Evolutionary conservation across 371 early-diverging fungal species (phyloP), one percentile per base, ranked within the genome.

Genomic region (Lichtheimia ramosa): DNA sequence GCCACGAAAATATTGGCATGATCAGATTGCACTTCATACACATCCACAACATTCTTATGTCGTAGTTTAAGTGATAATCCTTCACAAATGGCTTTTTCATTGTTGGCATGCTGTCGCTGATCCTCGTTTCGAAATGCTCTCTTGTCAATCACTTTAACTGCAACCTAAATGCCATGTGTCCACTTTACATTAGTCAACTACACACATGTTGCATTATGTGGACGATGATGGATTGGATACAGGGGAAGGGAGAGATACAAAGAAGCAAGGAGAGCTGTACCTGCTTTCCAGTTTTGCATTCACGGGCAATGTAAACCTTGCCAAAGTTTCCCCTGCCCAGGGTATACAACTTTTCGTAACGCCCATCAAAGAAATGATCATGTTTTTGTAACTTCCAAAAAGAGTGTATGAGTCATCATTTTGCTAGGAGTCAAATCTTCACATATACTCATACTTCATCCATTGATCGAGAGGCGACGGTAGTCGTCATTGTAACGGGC

Each of bases 21-120:
- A 18, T 92, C 90, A 60, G 93, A 90, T 49, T 91, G 85, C 12
- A 96, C 96, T 51, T 94, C 94, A 62, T 91, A 89, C n/a, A 96
- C 82, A 55, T 88, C 81, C 55, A 95, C 86, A 53, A 96, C 89
- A 65, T 92, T 83, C 34, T 92, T 92, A 64, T 96, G 96, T 50
- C 84, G 82, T 48, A 96, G 80, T 7, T 91, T 79, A 49, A 34
- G 54, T 6, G 67, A 86, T 75, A 80, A 58, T 74, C 73, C 54
- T 81, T 83, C 77, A 81, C 92, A 71, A 71, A 83, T 78, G 64
- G 79, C 54, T 85, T 86, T 66, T 81, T 82, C 68, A 65, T 74
- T 74, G 74, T 82, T 54, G 66, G 84, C 81, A 72, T 84, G 74
- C 55, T 73, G 59, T 65, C 77, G 68, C 64, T 80, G 76, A 71